These are phyloP conservation scores for Apophysomyces variabilis DNA, from an alignment of 371 early-diverging fungal genomes.

Conservation along the genomic window DNA sequence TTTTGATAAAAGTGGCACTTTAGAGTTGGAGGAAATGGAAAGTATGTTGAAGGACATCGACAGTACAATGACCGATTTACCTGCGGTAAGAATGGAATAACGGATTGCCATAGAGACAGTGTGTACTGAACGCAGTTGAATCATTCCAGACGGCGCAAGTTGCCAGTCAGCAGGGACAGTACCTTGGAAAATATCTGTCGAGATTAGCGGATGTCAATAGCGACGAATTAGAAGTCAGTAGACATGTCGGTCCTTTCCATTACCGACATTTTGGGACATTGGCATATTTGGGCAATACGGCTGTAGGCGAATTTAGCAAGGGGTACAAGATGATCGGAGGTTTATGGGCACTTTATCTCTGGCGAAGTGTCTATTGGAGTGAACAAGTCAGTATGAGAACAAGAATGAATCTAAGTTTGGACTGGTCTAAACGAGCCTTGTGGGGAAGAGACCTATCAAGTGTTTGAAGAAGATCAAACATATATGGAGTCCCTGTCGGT, in stretches of 20 bases:
- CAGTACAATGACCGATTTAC: constrained; percentile 71
- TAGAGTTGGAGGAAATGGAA: constrained; percentile 68
- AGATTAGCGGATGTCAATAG: constrained; percentile 13
- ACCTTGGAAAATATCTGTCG: constrained; percentile 65
- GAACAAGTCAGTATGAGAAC: constrained; percentile 61
- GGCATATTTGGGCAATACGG: constrained; percentile 83
- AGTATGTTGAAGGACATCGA: constrained; percentile 64
- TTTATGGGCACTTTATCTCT: constrained; percentile 65
- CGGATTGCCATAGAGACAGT: too few species aligned
- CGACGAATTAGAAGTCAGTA: constrained; percentile 15
- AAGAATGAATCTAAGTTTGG: constrained; percentile 47
- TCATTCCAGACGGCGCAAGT: constrained; percentile 80
- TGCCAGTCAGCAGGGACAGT: constrained; percentile 84
- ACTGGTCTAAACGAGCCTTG: constrained; percentile 48
- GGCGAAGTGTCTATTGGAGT: constrained; percentile 71
- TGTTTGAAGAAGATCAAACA: not conserved
- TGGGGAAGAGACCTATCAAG: constrained; percentile 51
- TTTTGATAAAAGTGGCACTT: constrained; percentile 55
- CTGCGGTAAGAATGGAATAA: constrained; percentile 56
- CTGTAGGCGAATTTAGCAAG: constrained; percentile 68
- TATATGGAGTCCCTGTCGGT: not conserved
- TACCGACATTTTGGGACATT: constrained; percentile 80
- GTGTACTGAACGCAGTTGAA: too few species aligned
- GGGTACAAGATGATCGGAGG: constrained; percentile 63
- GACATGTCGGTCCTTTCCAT: constrained; percentile 57